Evolutionary conservation across 2,329 filamentous ascomycete genomes (phyloP).

Genomic region (Calonectria pteridis): DNA sequence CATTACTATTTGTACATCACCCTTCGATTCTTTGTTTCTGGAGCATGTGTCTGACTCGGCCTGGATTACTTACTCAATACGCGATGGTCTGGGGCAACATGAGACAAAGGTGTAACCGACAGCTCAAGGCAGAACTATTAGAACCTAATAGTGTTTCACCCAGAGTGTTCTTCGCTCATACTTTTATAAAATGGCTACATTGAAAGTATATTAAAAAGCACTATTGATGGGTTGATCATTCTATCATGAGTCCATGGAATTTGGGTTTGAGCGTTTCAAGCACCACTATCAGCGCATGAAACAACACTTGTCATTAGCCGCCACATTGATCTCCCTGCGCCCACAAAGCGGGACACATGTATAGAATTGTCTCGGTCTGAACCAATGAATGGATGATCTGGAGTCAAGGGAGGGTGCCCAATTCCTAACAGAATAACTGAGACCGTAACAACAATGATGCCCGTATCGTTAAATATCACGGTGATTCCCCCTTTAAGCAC

Average conservation of each 20-base stretch:
- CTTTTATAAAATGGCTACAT: neutral
- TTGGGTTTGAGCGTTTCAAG: neutral
- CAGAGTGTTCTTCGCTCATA: neutral
- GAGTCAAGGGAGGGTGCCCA: neutral
- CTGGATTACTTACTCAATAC: neutral
- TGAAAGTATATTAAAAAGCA: neutral
- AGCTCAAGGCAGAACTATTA: neutral
- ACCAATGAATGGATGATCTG: neutral
- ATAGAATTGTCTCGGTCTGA: neutral
- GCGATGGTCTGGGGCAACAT: slow-evolving; percentile 15
- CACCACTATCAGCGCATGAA: neutral
- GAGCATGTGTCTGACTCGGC: neutral
- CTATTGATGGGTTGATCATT: neutral
- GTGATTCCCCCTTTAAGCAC: neutral
- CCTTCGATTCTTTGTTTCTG: neutral
- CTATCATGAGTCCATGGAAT: neutral
- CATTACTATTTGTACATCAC: neutral
- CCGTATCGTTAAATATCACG: neutral
- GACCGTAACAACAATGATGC: neutral
- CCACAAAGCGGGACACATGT: neutral
- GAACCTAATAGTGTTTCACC: neutral
- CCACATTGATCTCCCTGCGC: neutral
- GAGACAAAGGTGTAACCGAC: neutral
- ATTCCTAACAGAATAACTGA: neutral
- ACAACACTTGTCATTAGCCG: neutral